phyloP scores from a whole-genome alignment of 192 early-diverging fungal species.

The Piromyces sp. region DNA sequence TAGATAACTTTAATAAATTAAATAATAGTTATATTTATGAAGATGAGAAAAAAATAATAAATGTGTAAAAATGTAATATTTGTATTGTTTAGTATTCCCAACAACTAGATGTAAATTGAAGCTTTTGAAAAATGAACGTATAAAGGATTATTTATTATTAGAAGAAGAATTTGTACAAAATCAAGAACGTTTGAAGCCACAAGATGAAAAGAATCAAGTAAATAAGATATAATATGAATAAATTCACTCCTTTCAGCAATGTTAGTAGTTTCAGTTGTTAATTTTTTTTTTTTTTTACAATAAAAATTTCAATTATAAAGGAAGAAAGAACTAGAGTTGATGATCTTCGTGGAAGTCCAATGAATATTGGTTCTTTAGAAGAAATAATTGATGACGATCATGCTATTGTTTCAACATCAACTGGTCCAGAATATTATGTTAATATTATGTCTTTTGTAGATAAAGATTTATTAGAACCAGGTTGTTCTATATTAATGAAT shows the following conservation, averaged over 20 bases:
- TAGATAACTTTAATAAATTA: too few relatives aligned
- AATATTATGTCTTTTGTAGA: conserved; percentile 96
- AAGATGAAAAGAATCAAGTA: conserved; percentile 68
- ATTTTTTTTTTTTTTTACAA: too few relatives aligned
- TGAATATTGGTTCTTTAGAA: conserved; percentile 88
- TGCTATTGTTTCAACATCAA: conserved; percentile 82
- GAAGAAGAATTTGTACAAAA: conserved; percentile 99
- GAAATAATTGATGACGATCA: conserved; percentile 99
- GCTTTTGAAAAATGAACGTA: conserved; percentile 90
- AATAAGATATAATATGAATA: neutral
- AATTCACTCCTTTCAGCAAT: neutral
- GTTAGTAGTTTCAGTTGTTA: neutral
- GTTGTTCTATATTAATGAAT: conserved; percentile 86
- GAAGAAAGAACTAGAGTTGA: conserved; percentile 91
- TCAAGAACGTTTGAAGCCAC: conserved; percentile 92
- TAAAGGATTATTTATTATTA: conserved; percentile 95
- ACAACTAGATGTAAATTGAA: conserved; percentile 93
- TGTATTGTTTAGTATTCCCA: conserved; percentile 58
- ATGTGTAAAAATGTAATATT: too few relatives aligned
- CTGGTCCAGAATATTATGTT: conserved; percentile 94
- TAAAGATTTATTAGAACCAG: conserved; percentile 94
- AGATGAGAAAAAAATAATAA: neutral
- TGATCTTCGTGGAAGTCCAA: conserved; percentile 87
- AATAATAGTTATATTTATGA: neutral
- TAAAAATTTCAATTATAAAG: conserved; percentile 19